Evolutionary conservation across 495 filamentous ascomycete species (phyloP).

Genomic region (Neurospora discreta): DNA sequence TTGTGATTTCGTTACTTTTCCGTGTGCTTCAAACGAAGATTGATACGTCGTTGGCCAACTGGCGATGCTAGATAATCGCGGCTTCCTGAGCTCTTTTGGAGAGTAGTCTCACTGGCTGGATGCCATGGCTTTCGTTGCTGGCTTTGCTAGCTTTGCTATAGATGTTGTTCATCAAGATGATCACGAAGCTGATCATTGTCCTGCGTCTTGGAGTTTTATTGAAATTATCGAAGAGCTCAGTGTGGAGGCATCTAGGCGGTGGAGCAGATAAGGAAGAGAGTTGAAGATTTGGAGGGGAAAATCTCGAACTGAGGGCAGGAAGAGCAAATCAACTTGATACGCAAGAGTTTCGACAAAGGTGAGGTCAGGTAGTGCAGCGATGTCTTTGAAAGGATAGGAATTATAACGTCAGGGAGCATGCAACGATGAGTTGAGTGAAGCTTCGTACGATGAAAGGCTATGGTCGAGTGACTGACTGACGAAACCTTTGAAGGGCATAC

Average conservation of each 20-base stretch:
- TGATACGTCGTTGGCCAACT: neutral
- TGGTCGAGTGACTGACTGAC: neutral
- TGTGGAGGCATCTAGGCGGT: conserved; percentile 40
- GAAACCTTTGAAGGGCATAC: neutral
- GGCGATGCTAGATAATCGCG: neutral
- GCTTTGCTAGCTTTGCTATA: conserved; percentile 48
- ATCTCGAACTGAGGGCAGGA: conserved; percentile 4
- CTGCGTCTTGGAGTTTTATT: conserved; percentile 58
- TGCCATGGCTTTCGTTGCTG: conserved; percentile 47
- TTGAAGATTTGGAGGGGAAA: conserved; percentile 10
- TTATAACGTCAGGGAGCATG: neutral
- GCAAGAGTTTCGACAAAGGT: neutral
- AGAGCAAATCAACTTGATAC: neutral
- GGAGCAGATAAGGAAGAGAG: conserved; percentile 10
- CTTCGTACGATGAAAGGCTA: neutral
- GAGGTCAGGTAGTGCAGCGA: neutral
- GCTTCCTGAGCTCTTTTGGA: conserved; percentile 41
- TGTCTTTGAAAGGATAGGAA: neutral
- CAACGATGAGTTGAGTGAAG: neutral
- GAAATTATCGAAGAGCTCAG: conserved; percentile 57
- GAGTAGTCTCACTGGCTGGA: conserved; percentile 55
- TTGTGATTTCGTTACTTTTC: neutral
- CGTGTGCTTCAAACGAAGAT: neutral
- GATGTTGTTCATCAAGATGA: conserved; percentile 47
- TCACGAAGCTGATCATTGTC: conserved; percentile 50